Evolutionary conservation across 495 filamentous ascomycete genomes (phyloP).

Genomic region (Ramalina peruviana): DNA sequence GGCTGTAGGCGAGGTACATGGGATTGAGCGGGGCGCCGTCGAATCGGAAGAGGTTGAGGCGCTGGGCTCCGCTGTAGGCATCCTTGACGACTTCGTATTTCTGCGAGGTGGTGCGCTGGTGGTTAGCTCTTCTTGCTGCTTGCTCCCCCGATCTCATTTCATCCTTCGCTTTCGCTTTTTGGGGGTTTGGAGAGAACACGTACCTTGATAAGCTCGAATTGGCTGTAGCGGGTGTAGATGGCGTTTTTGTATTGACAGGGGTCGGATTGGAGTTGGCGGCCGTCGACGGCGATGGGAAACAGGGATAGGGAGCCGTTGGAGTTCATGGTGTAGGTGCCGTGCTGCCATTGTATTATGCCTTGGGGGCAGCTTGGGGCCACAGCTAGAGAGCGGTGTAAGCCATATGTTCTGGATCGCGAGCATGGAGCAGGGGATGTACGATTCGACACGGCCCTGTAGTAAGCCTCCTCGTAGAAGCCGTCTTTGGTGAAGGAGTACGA

Average conservation of each 20-base stretch:
- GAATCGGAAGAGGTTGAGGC: conserved; percentile 51
- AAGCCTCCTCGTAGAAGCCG: conserved; percentile 60
- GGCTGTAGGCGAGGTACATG: conserved; percentile 55
- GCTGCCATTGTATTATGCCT: conserved; percentile 68
- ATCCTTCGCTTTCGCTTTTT: not conserved
- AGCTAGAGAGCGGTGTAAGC: conserved; percentile 27
- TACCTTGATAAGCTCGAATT: conserved; percentile 52
- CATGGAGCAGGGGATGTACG: conserved; percentile 34
- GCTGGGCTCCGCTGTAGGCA: conserved; percentile 44
- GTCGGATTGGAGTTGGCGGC: conserved; percentile 55
- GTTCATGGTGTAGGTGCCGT: conserved; percentile 45
- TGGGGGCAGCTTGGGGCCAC: conserved; percentile 47
- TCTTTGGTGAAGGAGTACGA: conserved; percentile 68
- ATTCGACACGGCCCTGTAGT: conserved; percentile 60
- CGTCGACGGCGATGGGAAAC: conserved; percentile 52
- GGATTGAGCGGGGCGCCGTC: conserved; percentile 58
- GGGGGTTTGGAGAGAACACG: conserved; percentile 1
- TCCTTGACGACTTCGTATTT: conserved; percentile 48
- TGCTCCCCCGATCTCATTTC: not conserved
- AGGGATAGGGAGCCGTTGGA: conserved; percentile 46
- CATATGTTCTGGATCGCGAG: not conserved
- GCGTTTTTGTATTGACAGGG: conserved; percentile 42
- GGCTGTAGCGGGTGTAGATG: conserved; percentile 55
- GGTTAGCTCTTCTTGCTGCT: conserved; percentile 8
- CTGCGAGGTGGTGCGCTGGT: conserved; percentile 24